Evolutionary conservation across 169 alveolate species (phyloP).

Genomic region (Toxoplasma gondii): DNA sequence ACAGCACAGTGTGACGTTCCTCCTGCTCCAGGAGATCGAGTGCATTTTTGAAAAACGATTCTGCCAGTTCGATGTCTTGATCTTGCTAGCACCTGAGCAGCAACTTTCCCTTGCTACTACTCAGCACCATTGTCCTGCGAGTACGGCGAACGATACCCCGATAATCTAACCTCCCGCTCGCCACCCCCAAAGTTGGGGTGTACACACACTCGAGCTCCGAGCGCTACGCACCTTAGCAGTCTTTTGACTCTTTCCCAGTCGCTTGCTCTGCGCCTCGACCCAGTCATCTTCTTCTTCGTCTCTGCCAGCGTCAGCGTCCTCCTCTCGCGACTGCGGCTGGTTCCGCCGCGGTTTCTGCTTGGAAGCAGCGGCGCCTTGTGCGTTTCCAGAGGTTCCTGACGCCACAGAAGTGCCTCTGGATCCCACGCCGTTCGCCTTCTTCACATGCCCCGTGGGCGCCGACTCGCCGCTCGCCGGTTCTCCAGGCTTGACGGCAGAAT

Average conservation of each 20-base stretch:
- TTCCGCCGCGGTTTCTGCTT: not conserved
- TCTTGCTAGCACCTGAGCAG: too few species aligned
- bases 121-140: too few species aligned
- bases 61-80: too few species aligned
- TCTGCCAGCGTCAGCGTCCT: not conserved
- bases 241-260: not conserved
- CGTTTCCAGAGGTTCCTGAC: not conserved
- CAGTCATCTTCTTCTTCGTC: conserved; percentile 2
- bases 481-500: not conserved
- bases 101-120: too few species aligned
- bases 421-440: conserved; percentile 2
- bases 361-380: not conserved
- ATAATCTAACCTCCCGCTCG: too few species aligned
- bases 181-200: too few species aligned
- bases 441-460: not conserved
- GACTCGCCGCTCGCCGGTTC: not conserved
- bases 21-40: too few species aligned
- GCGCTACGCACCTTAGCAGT: not conserved
- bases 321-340: not conserved
- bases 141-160: too few species aligned
- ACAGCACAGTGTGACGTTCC: too few species aligned
- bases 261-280: conserved; percentile 39
- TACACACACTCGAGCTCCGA: too few species aligned
- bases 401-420: not conserved
- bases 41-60: too few species aligned